These are phyloP conservation scores for Aspergillus felis DNA, from an alignment of 2,329 filamentous ascomycete genomes.

Conservation along the genomic window DNA sequence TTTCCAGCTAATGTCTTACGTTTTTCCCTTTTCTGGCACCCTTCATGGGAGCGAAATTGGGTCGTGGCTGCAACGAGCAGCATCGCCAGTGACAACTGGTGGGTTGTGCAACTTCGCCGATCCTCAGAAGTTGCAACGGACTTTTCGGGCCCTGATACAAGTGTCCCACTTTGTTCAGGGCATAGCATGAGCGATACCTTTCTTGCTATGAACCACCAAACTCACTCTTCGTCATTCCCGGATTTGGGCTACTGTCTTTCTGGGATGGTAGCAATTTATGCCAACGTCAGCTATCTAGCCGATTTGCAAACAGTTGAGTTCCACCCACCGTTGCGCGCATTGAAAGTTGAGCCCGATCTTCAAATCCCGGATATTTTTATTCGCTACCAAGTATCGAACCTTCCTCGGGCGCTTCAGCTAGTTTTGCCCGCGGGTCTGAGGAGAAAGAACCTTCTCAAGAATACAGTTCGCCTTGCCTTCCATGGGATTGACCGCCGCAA, in stretches of 20 bases:
- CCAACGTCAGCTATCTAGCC: conserved; percentile 33
- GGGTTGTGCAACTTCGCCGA: conserved; percentile 52
- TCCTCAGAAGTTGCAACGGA: conserved; percentile 13
- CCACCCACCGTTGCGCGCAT: conserved; percentile 25
- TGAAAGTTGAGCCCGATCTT: conserved; percentile 28
- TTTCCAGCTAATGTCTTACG: conserved; percentile 63
- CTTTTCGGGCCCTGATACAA: conserved; percentile 8
- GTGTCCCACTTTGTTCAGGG: conserved; percentile 17
- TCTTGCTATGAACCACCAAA: conserved; percentile 15
- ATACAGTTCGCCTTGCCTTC: conserved; percentile 36
- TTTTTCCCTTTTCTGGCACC: conserved; percentile 65
- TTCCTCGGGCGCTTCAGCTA: conserved; percentile 30
- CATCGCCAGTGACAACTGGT: conserved; percentile 73
- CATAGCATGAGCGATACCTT: conserved; percentile 29
- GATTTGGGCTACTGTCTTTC: conserved; percentile 33
- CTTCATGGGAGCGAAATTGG: conserved; percentile 70
- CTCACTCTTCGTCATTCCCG: conserved; percentile 28
- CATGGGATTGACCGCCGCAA: conserved; percentile 33
- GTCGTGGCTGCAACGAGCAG: conserved; percentile 67
- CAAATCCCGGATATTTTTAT: conserved; percentile 34
- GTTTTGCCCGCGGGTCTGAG: conserved; percentile 22
- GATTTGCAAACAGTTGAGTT: conserved; percentile 26
- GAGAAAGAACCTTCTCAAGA: conserved; percentile 27
- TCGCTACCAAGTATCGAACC: conserved; percentile 26
- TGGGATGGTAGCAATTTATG: conserved; percentile 35